These are phyloP conservation scores for Hirschioporus abietinus DNA, from an alignment of 768 basidiomycete species.

Conservation along the genomic window DNA sequence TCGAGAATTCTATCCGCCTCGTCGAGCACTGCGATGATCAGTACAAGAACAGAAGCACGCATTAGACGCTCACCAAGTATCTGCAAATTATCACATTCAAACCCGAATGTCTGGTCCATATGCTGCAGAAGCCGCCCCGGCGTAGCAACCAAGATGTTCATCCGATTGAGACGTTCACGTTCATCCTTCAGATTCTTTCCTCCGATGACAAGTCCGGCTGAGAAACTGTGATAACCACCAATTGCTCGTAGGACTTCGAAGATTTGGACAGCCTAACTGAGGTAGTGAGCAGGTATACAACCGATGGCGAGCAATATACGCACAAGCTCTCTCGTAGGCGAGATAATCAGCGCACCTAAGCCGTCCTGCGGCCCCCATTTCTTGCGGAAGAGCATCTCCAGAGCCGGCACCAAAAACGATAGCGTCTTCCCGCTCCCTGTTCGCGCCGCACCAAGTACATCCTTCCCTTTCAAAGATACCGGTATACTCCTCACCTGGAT, in stretches of 20 bases:
- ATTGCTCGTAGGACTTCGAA: conserved; percentile 94
- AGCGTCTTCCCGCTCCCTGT: conserved; percentile 75
- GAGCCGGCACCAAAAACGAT: conserved; percentile 62
- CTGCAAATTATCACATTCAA: conserved; percentile 89
- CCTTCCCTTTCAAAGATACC: conserved; percentile 53
- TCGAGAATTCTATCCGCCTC: conserved; percentile 97
- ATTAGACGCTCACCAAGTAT: conserved; percentile 59
- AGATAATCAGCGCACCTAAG: conserved; percentile 85
- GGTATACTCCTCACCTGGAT: conserved; percentile 62
- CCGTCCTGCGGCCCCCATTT: conserved; percentile 74
- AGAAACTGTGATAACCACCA: conserved; percentile 87
- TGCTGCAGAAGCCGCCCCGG: conserved; percentile 94
- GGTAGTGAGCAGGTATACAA: conserved; percentile 4
- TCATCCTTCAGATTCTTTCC: conserved; percentile 96
- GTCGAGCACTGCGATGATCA: conserved; percentile 64
- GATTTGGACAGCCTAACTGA: conserved; percentile 85
- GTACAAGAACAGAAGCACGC: conserved; percentile 4
- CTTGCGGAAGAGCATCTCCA: conserved; percentile 58
- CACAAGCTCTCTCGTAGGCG: conserved; percentile 90
- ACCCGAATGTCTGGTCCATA: conserved; percentile 96
- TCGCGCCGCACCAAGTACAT: conserved; percentile 63
- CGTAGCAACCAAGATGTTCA: conserved; percentile 99
- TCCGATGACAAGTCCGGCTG: conserved; percentile 92
- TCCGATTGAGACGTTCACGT: conserved; percentile 76
- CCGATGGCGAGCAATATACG: conserved; percentile 20